phyloP scores from a whole-genome alignment of 1,284 basidiomycete genomes.

The Malassezia cuniculi region DNA sequence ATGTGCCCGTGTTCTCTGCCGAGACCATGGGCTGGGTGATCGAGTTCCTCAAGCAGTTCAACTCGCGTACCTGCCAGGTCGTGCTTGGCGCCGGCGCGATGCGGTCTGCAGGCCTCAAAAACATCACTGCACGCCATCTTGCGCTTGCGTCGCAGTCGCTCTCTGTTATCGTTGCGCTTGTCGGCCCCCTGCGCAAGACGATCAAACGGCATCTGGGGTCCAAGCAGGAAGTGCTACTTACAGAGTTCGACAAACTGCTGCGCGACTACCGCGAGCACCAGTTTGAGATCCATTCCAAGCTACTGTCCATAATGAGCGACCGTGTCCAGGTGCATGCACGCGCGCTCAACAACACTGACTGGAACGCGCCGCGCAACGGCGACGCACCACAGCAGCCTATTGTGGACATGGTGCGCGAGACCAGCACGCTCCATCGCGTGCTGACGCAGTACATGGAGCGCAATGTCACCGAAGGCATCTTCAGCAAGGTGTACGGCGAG shows the following conservation, averaged over 20 bases:
- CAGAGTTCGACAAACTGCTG: constrained; percentile 96
- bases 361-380: constrained; percentile 18
- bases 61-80: constrained; percentile 94
- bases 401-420: constrained; percentile 86
- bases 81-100: constrained; percentile 95
- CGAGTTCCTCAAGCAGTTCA: constrained; percentile 81
- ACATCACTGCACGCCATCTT: constrained; percentile 90
- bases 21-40: constrained; percentile 87
- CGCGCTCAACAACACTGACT: constrained; percentile 48
- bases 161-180: constrained; percentile 84
- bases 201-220: constrained; percentile 79
- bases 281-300: constrained; percentile 92
- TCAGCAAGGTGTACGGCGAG: constrained; percentile 25
- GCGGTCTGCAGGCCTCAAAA: constrained; percentile 90
- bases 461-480: constrained; percentile 26
- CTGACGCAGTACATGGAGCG: constrained; percentile 67
- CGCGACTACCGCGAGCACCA: constrained; percentile 98
- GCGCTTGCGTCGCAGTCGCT: constrained; percentile 89
- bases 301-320: constrained; percentile 97
- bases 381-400: constrained; percentile 49
- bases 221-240: constrained; percentile 87
- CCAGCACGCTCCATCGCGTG: constrained; percentile 88
- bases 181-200: constrained; percentile 87
- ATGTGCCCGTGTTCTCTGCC: constrained; percentile 73
- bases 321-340: constrained; percentile 73